A percentile compares a stretch with the other conserved stretches of the same genome.
These are phyloP conservation scores for Colletotrichum agaves DNA, from an alignment of 2,329 filamentous ascomycete species.

Conservation along the genomic window DNA sequence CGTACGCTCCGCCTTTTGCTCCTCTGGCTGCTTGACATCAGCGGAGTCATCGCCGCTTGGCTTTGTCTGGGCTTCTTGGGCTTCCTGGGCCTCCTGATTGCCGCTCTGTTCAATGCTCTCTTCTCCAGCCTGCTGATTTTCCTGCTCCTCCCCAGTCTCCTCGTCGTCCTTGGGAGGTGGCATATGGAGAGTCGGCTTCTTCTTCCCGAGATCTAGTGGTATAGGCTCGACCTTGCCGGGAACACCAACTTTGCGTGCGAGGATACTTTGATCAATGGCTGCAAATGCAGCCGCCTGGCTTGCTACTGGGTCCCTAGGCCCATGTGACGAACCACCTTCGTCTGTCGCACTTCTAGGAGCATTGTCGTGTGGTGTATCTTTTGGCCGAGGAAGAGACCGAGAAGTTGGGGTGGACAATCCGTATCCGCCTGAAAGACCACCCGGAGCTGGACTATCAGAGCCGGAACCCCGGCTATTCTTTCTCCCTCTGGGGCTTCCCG, in stretches of 20 bases:
- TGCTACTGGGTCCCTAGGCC: constrained; percentile 46
- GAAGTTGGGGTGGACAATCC: constrained; percentile 47
- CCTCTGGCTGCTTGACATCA: constrained; percentile 42
- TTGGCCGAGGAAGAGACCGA: constrained; percentile 52
- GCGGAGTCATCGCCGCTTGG: constrained; percentile 38
- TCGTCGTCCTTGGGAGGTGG: constrained; percentile 40
- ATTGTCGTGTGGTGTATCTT: constrained; percentile 55
- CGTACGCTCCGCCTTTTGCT: constrained; percentile 48
- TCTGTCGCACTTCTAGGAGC: constrained; percentile 46
- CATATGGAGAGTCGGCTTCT: constrained; percentile 37
- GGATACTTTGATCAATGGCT: constrained; percentile 71
- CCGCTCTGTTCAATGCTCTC: constrained; percentile 38
- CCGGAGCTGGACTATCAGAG: constrained; percentile 47
- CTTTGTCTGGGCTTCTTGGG: constrained; percentile 37
- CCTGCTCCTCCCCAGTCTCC: constrained; percentile 43
- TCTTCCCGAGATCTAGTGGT: constrained; percentile 57
- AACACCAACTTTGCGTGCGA: constrained; percentile 64
- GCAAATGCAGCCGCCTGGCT: constrained; percentile 70
- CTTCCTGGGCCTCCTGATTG: constrained; percentile 29
- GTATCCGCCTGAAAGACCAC: constrained; percentile 42
- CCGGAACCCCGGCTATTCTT: constrained; percentile 55
- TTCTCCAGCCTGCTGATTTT: constrained; percentile 40
- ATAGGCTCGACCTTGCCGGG: constrained; percentile 58
- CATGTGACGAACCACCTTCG: constrained; percentile 21
- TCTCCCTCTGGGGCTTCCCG: constrained; percentile 60